Percentiles rank a stretch among this genome's conserved stretches.
These are phyloP conservation scores for Heterobasidion parviporum DNA, from an alignment of 1,284 basidiomycete species.

Conservation along the genomic window DNA sequence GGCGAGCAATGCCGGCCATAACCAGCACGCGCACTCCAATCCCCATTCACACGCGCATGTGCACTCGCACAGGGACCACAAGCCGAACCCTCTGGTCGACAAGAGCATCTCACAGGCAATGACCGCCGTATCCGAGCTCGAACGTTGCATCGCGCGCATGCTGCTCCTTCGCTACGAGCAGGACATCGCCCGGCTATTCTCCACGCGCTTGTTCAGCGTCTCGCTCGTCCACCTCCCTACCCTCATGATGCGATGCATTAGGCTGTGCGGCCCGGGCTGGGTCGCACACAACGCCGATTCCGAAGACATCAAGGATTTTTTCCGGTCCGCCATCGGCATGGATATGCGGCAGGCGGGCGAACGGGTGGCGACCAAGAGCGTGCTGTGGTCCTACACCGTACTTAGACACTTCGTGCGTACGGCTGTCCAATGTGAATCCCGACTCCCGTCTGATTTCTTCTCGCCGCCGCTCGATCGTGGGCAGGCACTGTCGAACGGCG, in stretches of 20 bases:
- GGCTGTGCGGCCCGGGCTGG: slow-evolving; percentile 56
- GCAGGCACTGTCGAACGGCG: slow-evolving; percentile 57
- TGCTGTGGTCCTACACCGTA: slow-evolving; percentile 68
- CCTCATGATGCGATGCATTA: slow-evolving; percentile 52
- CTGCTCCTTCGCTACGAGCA: slow-evolving; percentile 60
- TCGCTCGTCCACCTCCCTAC: slow-evolving; percentile 56
- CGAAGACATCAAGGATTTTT: slow-evolving; percentile 65
- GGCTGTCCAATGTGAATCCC: neutral
- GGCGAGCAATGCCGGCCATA: slow-evolving; percentile 31
- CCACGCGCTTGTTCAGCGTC: slow-evolving; percentile 54
- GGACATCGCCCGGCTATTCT: slow-evolving; percentile 62
- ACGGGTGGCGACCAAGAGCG: slow-evolving; percentile 66
- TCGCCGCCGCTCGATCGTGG: neutral
- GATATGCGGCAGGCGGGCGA: slow-evolving; percentile 67
- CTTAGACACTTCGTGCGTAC: slow-evolving; percentile 57
- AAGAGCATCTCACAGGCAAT: slow-evolving; percentile 42
- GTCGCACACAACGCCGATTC: slow-evolving; percentile 52
- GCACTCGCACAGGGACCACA: slow-evolving; percentile 15
- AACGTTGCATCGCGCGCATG: slow-evolving; percentile 53
- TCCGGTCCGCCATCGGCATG: slow-evolving; percentile 58
- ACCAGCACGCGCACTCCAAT: slow-evolving; percentile 23
- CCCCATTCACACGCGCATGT: slow-evolving; percentile 17
- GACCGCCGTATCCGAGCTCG: slow-evolving; percentile 50
- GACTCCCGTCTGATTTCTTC: neutral
- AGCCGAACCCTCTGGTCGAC: slow-evolving; percentile 41